Evolutionary conservation across 1,284 basidiomycete genomes (phyloP).

Genomic region (Ustilago esculenta): DNA sequence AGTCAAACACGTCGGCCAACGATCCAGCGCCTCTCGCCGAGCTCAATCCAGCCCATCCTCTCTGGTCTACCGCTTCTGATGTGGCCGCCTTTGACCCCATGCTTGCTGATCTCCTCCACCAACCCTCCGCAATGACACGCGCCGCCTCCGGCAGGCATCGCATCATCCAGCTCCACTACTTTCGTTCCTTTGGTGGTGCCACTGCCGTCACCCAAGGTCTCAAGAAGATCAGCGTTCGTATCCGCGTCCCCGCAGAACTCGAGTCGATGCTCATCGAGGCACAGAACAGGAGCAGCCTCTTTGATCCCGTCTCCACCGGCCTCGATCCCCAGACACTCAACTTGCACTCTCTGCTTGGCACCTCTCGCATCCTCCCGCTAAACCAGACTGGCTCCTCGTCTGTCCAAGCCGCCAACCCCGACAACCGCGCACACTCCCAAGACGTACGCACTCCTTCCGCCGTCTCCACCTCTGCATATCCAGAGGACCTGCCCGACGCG

Average conservation of each 20-base stretch:
- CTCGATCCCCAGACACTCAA: constrained; percentile 10
- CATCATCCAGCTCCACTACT: constrained; percentile 12
- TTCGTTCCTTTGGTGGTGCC: constrained; percentile 7
- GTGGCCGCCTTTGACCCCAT: constrained; percentile 4
- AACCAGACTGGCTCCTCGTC: too few species aligned
- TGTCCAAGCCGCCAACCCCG: too few species aligned
- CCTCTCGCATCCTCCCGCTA: too few species aligned
- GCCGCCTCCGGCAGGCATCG: neutral
- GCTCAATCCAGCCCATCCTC: too few species aligned
- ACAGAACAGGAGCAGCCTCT: constrained; percentile 2
- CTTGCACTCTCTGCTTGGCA: constrained; percentile 7
- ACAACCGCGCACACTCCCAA: too few species aligned
- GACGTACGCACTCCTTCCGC: neutral
- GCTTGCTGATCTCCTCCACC: constrained; percentile 9
- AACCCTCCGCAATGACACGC: neutral
- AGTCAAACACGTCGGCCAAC: neutral
- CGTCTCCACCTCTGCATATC: neutral
- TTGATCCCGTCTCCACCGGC: constrained; percentile 1
- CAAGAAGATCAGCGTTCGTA: constrained; percentile 10
- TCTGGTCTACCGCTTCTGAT: too few species aligned
- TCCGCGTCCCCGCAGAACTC: constrained; percentile 9
- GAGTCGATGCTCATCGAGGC: constrained; percentile 15
- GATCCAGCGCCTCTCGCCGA: too few species aligned
- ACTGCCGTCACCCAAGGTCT: constrained; percentile 9
- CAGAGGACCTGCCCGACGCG: neutral